Evolutionary conservation across 2,329 filamentous ascomycete species (phyloP), one percentile per base, ranked within the genome.

Genomic region (Penicillium fuscoglaucum): DNA sequence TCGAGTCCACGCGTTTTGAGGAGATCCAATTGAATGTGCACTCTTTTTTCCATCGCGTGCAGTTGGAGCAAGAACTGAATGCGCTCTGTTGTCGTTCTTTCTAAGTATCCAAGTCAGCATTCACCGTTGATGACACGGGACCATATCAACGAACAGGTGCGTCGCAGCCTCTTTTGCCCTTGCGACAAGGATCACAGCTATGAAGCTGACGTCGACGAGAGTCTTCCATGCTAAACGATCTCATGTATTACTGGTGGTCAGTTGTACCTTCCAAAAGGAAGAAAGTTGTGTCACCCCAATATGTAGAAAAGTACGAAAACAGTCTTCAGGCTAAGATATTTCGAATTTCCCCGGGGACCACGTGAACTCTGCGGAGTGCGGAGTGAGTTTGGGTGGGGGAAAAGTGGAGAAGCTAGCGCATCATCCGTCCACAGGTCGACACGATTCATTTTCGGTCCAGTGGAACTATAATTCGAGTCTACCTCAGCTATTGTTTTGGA

Each of bases 151-250:
- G 17, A 49, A 66, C 64, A 39, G 64, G 58, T 6, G 76, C 77
- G 61, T 80, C 77, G 64, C 78, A 80, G 6, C 74, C 77, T 55
- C 77, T 67, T 62, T 80, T 80, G 24, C 78, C 78, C 60, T 76
- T 77, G 24, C 78, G 72, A 62, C 78, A 80, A 56, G 78, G 78
- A 57, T 80, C 78, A 61, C 78, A 80, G 59, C 77, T 79, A 49
- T 78, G 72, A 31, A 61, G 60, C 29, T 65, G 63, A 31, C 61
- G 56, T 52, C 63, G 58, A 12, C 60, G 63, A 19, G 60, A 40
- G 19, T 41, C 33, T 44, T 63, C 60, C 62, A 64, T 63, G 31
- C 15, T 17, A n/a, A 37, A 17, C 15, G 40, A 45, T 49, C 17
- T 8, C 29, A 26, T 9, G 5, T 37, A 29, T 3, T n/a, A 50